Base-by-base conservation (phyloP, 2,329 filamentous ascomycete genomes). In the Didymella glomerata region DNA sequence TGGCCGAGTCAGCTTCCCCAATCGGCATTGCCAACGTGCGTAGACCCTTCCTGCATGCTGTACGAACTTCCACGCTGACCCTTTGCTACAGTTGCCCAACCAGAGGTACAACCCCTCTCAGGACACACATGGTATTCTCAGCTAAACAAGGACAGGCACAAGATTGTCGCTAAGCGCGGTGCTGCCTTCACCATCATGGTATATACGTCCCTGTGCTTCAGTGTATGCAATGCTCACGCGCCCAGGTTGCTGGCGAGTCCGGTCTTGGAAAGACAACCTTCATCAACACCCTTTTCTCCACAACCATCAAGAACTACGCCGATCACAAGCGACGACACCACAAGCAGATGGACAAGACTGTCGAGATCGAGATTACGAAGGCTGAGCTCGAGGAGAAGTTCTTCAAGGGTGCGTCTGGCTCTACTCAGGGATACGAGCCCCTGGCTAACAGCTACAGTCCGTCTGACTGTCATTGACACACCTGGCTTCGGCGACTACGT, bases 291-390 rank as follows among this genome's bases (percentile, higher is more conserved):
- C 89, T 99, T 62, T 99, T 99, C 87, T 99, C 95, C 65, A 99
- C 96, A 69, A 99, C 95, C 74, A 99, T 99, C 88, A 99, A 99
- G 87, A 99, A 98, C 87, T 99, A 99, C 81, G 95, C 95, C 86
- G 95, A 99, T 82, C 94, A 99, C 88, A 97, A 97, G 87, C 91
- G 93, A 82, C 92, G 95, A 77, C 95, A 99, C 82, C 92, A 95
- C 83, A 99, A 99, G 88, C 95, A 99, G 85, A 88, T 98, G 71
- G 95, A 99, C 85, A 98, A 98, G 88, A 99, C 95, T 11, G 95
- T 99, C 68, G 96, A 99, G 85, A 99, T 99, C 72, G 95, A 99
- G 82, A 99, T 99, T 78, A 99, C 95, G 80, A 99, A 99, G 87
- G 95, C 95, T 60, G 95, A 99, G 85, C 85, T 99, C 66, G 95